Conservation (phyloP, 2,329 filamentous ascomycete species). For the Fusarium camptoceras region DNA sequence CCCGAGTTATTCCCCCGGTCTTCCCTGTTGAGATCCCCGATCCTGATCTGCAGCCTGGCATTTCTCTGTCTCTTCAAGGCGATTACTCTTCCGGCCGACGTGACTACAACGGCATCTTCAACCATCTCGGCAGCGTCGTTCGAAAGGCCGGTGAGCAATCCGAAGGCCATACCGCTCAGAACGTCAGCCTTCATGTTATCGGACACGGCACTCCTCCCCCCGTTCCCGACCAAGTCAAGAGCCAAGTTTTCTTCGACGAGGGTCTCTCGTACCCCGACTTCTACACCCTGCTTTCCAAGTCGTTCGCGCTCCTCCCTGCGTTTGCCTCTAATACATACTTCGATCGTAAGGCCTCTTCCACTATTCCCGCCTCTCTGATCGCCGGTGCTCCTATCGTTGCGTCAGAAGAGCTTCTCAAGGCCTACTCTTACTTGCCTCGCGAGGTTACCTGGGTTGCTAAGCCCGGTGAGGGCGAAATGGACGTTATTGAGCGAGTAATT, state of each 20-base stretch:
- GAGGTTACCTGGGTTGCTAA: conserved; percentile 44
- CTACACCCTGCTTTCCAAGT: conserved; percentile 38
- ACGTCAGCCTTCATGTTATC: conserved; percentile 44
- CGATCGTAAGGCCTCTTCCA: conserved; percentile 48
- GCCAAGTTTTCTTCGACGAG: conserved; percentile 43
- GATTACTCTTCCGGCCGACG: conserved; percentile 46
- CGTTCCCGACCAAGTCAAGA: conserved; percentile 39
- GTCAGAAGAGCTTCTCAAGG: conserved; percentile 40
- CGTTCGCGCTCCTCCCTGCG: conserved; percentile 42
- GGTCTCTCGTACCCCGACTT: conserved; percentile 47
- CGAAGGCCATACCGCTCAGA: conserved; percentile 13
- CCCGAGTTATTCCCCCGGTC: conserved; percentile 44
- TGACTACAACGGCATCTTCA: conserved; percentile 45
- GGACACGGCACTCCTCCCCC: conserved; percentile 43
- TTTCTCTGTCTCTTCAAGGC: conserved; percentile 47
- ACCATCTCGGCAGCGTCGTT: conserved; percentile 41
- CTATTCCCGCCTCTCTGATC: conserved; percentile 45
- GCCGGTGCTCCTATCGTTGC: conserved; percentile 46
- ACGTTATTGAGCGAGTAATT: conserved; percentile 44
- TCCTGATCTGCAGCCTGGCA: conserved; percentile 18
- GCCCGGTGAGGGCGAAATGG: conserved; percentile 44
- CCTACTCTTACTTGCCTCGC: conserved; percentile 44
- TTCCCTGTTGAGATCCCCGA: conserved; percentile 42
- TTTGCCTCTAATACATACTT: conserved; percentile 46
- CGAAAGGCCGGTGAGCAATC: conserved; percentile 32